Evolutionary conservation across 2,329 filamentous ascomycete genomes (phyloP).

Genomic region (Neobulgaria alba): DNA sequence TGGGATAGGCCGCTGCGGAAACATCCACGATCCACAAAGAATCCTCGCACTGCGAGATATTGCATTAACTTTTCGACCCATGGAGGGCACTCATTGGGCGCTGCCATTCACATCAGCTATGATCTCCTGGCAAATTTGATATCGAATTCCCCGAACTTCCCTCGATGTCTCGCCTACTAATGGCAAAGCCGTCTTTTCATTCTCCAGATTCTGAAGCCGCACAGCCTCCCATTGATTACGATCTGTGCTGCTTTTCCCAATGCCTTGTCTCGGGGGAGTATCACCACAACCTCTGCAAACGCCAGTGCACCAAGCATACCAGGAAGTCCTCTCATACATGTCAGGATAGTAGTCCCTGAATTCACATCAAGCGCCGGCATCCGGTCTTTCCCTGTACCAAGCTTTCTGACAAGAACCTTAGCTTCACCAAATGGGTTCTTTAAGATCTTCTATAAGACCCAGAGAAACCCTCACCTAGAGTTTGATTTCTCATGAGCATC

Average conservation of each 20-base stretch:
- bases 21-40: constrained; percentile 9
- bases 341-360: no score
- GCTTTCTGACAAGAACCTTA: constrained; percentile 1
- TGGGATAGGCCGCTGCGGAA: background rate
- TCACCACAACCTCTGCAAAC: constrained; percentile 12
- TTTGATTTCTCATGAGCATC: constrained; percentile 22
- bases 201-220: constrained; percentile 7
- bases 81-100: background rate
- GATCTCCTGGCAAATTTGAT: background rate
- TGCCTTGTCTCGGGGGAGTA: constrained; percentile 15
- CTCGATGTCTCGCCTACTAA: no score
- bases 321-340: no score
- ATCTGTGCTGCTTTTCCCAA: constrained; percentile 3
- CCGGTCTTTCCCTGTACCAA: constrained; percentile 15
- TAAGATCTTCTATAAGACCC: constrained; percentile 20
- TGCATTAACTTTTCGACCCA: background rate
- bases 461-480: constrained; percentile 11
- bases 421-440: background rate
- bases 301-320: constrained; percentile 16
- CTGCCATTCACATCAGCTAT: background rate
- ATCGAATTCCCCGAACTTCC: background rate
- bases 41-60: background rate
- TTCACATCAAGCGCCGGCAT: constrained; percentile 16
- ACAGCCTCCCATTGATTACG: constrained; percentile 5
- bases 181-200: background rate